Conservation (phyloP, 2,329 filamentous ascomycete species). For the Rugonectria rugulosa region DNA sequence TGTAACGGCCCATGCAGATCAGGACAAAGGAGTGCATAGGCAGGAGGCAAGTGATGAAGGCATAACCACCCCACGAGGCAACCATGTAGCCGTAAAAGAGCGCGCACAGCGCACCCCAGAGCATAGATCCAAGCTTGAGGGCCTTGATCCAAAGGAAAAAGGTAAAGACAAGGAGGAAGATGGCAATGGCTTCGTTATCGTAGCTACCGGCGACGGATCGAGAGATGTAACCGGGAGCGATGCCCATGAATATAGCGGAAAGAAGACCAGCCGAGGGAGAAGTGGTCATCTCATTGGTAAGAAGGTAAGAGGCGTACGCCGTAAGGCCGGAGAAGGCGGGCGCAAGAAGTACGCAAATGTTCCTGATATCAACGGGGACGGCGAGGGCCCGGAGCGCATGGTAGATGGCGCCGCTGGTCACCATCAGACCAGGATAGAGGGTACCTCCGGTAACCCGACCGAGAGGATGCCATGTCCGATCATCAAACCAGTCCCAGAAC, state of each 20-base stretch:
- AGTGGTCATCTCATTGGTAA: slow-evolving; percentile 97
- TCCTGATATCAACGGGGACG: slow-evolving; percentile 95
- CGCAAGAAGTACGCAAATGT: slow-evolving; percentile 96
- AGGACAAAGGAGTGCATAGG: slow-evolving; percentile 94
- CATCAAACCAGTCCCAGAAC: slow-evolving; percentile 99
- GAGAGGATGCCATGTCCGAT: slow-evolving; percentile 99
- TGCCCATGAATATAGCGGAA: slow-evolving; percentile 96
- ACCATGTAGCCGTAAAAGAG: slow-evolving; percentile 99
- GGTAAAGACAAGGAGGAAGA: slow-evolving; percentile 97
- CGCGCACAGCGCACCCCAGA: slow-evolving; percentile 94
- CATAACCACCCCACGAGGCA: slow-evolving; percentile 98
- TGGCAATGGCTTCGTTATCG: slow-evolving; percentile 99
- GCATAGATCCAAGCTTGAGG: slow-evolving; percentile 92
- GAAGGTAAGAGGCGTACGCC: slow-evolving; percentile 89
- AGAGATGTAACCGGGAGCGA: slow-evolving; percentile 96
- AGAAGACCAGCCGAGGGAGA: slow-evolving; percentile 94
- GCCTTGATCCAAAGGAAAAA: slow-evolving; percentile 99
- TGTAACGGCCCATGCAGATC: slow-evolving; percentile 96
- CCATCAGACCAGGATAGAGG: slow-evolving; percentile 98
- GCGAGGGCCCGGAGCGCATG: slow-evolving; percentile 88
- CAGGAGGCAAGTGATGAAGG: slow-evolving; percentile 98
- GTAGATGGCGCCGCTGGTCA: slow-evolving; percentile 97
- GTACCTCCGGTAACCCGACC: slow-evolving; percentile 98
- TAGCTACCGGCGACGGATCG: slow-evolving; percentile 97
- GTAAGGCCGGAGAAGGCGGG: slow-evolving; percentile 95